Evolutionary conservation across 2,329 filamentous ascomycete genomes (phyloP), one percentile per base, ranked within the genome.

Genomic region (Aspergillus sp.): DNA sequence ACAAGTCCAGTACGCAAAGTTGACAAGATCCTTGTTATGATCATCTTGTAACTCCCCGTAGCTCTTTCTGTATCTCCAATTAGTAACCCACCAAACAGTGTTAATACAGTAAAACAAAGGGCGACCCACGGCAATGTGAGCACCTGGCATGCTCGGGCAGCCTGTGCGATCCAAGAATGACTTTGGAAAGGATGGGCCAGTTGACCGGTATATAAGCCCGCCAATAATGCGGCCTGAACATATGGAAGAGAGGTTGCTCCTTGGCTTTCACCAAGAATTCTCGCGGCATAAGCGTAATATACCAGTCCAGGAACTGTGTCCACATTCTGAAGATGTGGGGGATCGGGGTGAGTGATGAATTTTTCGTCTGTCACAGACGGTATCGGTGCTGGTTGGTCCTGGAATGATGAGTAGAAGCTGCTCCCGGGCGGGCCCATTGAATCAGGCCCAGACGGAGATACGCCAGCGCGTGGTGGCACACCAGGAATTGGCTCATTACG

Each of bases 1-100:
- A 70, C 91, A 96, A 7, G 93, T 95, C 93, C 93, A 98, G 67
- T 93, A 97, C 0, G 91, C 89, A 65, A 96, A 83, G 13, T 89
- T 80, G 36, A 89, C 80, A 56, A 88, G 80, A 68, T 92, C 90
- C 65, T 87, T 71, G 4, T 63, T 42, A 5, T 63, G 59, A 2
- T 68, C 66, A 13, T 72, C 68, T 26, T 60, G 56, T 56, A 76
- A 64, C 41, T 62, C 54, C 20, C 68, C 63, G 56, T 75, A 76
- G 12, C 74, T 75, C 56, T 69, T 71, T 20, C 65, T 73, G 17
- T 47, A 32, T 5, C 7, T 51, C 17, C 48, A 17, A 41, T 64
- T 30, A 64, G 61, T 34, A 18, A 18, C 12, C 12, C 12, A 6
- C 5, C 18, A 49, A 13, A 44, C 20, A 45, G 11, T 56, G 55